Evolutionary conservation across 1,284 basidiomycete genomes (phyloP).

Genomic region (Cutaneotrichosporon dermatis): DNA sequence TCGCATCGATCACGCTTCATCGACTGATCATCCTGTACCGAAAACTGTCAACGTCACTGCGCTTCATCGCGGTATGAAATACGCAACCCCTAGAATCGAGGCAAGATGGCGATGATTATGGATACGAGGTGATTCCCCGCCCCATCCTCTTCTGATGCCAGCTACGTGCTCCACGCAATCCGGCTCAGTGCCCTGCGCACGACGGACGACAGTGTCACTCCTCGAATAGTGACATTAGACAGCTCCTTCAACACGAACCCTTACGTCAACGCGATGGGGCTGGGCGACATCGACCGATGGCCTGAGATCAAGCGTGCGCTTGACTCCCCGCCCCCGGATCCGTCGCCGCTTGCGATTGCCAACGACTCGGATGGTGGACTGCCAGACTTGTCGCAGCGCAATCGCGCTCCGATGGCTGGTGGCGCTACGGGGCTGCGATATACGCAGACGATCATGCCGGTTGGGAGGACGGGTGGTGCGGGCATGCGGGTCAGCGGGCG

Average conservation of each 20-base stretch:
- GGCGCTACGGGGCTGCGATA: slow-evolving; percentile 64
- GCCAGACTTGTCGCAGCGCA: slow-evolving; percentile 18
- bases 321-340: slow-evolving; percentile 55
- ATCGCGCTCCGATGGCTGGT: neutral
- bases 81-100: too few relatives aligned
- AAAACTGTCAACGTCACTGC: too few relatives aligned
- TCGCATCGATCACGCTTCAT: too few relatives aligned
- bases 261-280: slow-evolving; percentile 70
- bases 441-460: slow-evolving; percentile 78
- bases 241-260: slow-evolving; percentile 63
- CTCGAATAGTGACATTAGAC: slow-evolving; percentile 69
- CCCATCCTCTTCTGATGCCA: slow-evolving; percentile 38
- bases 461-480: slow-evolving; percentile 56
- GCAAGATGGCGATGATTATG: slow-evolving; percentile 46
- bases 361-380: slow-evolving; percentile 9
- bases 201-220: slow-evolving; percentile 75
- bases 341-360: slow-evolving; percentile 34
- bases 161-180: slow-evolving; percentile 78
- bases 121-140: slow-evolving; percentile 34
- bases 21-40: too few relatives aligned
- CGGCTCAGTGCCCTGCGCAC: slow-evolving; percentile 81
- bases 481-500: slow-evolving; percentile 59
- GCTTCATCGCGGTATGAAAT: too few relatives aligned
- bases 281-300: slow-evolving; percentile 73
- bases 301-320: slow-evolving; percentile 64